These are phyloP conservation scores for Limonomyces culmigenus DNA, from an alignment of 1,284 basidiomycete species.

Conservation along the genomic window DNA sequence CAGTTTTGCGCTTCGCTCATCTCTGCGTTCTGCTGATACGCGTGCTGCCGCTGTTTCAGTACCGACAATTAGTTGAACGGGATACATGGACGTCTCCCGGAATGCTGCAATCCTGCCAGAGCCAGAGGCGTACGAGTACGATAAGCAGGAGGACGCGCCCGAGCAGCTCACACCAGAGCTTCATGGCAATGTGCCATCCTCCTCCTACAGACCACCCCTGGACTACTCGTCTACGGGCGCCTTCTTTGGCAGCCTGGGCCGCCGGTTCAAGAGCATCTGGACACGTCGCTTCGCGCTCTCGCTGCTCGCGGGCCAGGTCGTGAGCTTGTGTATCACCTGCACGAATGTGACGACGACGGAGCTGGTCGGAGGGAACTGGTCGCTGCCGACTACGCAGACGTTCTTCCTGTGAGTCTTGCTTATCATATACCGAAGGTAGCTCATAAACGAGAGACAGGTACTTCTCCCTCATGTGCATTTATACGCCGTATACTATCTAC, in stretches of 20 bases:
- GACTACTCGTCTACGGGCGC: slow-evolving; percentile 37
- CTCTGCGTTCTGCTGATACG: too few species aligned
- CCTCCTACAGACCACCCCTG: too few species aligned
- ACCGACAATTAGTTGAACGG: too few species aligned
- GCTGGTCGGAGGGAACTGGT: slow-evolving; percentile 51
- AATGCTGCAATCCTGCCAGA: too few species aligned
- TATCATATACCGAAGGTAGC: neutral
- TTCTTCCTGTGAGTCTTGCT: slow-evolving; percentile 53
- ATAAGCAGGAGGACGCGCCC: too few species aligned
- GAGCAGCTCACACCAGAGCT: too few species aligned
- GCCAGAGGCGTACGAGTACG: too few species aligned
- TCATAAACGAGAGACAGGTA: slow-evolving; percentile 29
- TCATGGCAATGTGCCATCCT: too few species aligned
- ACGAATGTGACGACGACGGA: slow-evolving; percentile 75
- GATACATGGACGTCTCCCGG: too few species aligned
- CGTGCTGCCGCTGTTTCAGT: too few species aligned
- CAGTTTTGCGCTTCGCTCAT: too few species aligned
- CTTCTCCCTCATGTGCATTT: slow-evolving; percentile 54
- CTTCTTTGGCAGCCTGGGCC: slow-evolving; percentile 32
- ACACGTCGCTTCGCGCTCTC: slow-evolving; percentile 53
- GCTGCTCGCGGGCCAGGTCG: slow-evolving; percentile 61
- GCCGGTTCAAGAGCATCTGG: slow-evolving; percentile 55
- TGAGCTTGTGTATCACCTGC: slow-evolving; percentile 73
- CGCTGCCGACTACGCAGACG: slow-evolving; percentile 63
- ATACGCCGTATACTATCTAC: slow-evolving; percentile 80